Conservation (phyloP, 352 stramenopile species). For the Blastocystis sp. region DNA sequence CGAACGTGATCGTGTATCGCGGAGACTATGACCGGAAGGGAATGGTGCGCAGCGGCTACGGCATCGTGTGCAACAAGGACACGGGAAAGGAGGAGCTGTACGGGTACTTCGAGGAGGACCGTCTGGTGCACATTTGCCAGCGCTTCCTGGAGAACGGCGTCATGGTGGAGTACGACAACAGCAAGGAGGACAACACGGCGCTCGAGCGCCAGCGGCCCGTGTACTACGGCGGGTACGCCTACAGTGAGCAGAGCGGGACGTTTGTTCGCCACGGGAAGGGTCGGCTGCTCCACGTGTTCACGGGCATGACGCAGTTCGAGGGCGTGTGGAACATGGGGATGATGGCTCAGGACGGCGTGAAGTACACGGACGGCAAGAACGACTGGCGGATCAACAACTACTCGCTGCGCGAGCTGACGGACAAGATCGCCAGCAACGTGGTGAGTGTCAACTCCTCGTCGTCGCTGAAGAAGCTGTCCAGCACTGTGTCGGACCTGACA, state of each 20-base stretch:
- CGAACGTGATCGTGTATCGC: neutral
- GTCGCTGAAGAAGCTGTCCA: no score
- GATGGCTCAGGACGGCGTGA: neutral
- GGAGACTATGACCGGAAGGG: neutral
- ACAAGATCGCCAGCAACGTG: neutral
- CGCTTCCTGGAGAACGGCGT: neutral
- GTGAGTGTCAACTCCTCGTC: neutral
- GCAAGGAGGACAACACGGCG: neutral
- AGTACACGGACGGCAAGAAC: neutral
- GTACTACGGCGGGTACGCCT: neutral
- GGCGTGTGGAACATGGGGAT: neutral
- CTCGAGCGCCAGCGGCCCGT: neutral
- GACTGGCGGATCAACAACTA: neutral
- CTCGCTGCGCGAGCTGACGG: neutral
- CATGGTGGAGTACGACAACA: neutral
- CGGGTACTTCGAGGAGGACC: neutral
- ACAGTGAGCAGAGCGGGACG: neutral
- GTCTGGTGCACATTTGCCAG: neutral
- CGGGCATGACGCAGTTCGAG: neutral
- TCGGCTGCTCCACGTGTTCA: constrained; percentile 1
- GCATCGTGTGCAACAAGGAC: neutral
- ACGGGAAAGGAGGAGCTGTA: neutral
- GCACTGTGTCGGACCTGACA: no score
- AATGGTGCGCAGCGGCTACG: neutral
- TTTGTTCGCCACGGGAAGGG: constrained; percentile 24